A percentile compares a stretch with the other conserved stretches of the same genome.
These are phyloP conservation scores for Paramecium pentaurelia DNA, from an alignment of 73 alveolate genomes.

Conservation along the genomic window DNA sequence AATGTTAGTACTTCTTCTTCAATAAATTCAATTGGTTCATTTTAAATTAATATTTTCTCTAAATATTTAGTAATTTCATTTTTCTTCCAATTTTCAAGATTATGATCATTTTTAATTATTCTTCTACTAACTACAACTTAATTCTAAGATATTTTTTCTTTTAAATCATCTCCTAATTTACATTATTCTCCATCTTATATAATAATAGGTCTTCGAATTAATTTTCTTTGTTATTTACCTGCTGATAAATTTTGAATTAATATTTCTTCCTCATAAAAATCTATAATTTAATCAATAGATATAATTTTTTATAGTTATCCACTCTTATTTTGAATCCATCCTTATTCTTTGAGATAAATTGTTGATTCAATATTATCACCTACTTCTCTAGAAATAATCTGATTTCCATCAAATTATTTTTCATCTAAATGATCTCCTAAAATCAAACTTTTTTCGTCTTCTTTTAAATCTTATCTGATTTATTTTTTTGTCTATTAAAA, in stretches of 20 bases:
- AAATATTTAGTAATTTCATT: neutral
- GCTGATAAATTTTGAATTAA: neutral
- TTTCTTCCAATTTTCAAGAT: neutral
- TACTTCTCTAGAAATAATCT: neutral
- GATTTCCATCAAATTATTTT: neutral
- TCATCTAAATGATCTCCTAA: neutral
- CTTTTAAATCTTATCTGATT: neutral
- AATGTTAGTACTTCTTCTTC: neutral
- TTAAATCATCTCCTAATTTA: neutral
- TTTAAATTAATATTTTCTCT: neutral
- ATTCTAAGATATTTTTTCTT: neutral
- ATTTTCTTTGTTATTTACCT: neutral
- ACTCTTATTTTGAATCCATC: neutral
- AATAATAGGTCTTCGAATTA: neutral
- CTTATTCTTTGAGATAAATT: neutral
- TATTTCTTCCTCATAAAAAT: neutral
- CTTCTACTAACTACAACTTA: neutral
- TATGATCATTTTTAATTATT: neutral
- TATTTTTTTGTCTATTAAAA: neutral
- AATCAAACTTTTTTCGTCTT: neutral
- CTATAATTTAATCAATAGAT: neutral
- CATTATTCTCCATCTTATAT: neutral
- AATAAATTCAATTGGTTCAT: neutral
- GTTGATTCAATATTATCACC: neutral
- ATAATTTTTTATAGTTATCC: neutral